A percentile compares a stretch with the other conserved stretches of the same genome.
Evolutionary conservation across 495 filamentous ascomycete genomes (phyloP).

Genomic region (Penicillium parvum): DNA sequence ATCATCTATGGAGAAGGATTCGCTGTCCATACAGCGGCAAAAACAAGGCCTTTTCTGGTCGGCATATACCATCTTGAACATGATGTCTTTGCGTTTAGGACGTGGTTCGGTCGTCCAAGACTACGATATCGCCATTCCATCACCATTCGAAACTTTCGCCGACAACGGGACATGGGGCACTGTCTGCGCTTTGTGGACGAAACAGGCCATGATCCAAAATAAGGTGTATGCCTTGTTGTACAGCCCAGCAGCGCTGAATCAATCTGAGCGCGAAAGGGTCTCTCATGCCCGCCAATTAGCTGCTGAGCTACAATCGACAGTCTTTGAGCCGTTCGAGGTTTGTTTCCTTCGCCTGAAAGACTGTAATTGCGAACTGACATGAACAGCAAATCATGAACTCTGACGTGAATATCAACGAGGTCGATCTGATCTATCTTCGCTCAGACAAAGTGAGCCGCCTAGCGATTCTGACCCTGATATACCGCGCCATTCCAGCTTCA

Average conservation of each 20-base stretch:
- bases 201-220: slow-evolving; percentile 52
- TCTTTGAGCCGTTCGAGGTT: slow-evolving; percentile 36
- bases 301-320: slow-evolving; percentile 25
- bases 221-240: slow-evolving; percentile 57
- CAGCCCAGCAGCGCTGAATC: slow-evolving; percentile 53
- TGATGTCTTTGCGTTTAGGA: slow-evolving; percentile 59
- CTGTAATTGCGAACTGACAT: slow-evolving; percentile 8
- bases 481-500: slow-evolving; percentile 55
- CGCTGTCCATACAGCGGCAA: slow-evolving; percentile 27
- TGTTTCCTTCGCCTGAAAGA: not conserved
- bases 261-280: slow-evolving; percentile 42
- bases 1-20: slow-evolving; percentile 47
- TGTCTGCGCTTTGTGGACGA: slow-evolving; percentile 44
- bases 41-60: slow-evolving; percentile 56
- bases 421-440: slow-evolving; percentile 46
- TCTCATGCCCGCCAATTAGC: slow-evolving; percentile 31
- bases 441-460: slow-evolving; percentile 54
- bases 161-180: slow-evolving; percentile 21
- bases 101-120: slow-evolving; percentile 58
- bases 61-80: slow-evolving; percentile 56
- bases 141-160: slow-evolving; percentile 26
- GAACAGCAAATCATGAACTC: slow-evolving; percentile 15
- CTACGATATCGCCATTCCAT: slow-evolving; percentile 57
- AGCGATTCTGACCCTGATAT: slow-evolving; percentile 53
- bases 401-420: slow-evolving; percentile 6